A percentile compares a stretch with the other conserved stretches of the same genome.
Conservation (phyloP, 2,329 filamentous ascomycete genomes). For the Amauroascus niger region DNA sequence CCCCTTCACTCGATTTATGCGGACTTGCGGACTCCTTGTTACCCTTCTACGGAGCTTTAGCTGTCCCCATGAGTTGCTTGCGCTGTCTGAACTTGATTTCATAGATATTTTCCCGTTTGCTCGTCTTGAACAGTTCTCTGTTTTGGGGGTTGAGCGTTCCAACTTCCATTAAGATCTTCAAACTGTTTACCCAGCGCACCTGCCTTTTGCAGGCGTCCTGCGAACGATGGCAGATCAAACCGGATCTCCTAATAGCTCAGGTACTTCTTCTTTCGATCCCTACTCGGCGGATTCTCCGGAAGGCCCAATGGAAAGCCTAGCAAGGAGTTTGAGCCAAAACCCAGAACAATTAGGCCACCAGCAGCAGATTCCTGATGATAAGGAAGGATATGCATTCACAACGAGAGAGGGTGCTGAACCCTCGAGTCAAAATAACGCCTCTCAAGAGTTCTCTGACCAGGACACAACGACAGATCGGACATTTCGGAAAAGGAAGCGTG, state of each 20-base stretch:
- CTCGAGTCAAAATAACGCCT: constrained; percentile 3
- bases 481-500: constrained; percentile 14
- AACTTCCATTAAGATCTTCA: background rate
- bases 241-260: constrained; percentile 12
- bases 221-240: constrained; percentile 7
- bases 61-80: background rate
- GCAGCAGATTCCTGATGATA: background rate
- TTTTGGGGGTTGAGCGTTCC: background rate
- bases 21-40: background rate
- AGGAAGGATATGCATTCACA: background rate
- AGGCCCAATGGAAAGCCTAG: constrained; percentile 7
- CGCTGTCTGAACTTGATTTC: background rate
- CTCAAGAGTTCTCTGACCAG: constrained; percentile 1
- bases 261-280: constrained; percentile 19
- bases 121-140: background rate
- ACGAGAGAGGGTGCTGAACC: background rate
- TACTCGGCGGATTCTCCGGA: constrained; percentile 15
- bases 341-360: background rate
- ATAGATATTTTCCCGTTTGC: background rate
- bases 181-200: background rate
- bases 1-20: background rate
- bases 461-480: background rate
- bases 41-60: background rate
- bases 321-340: constrained; percentile 5
- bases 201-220: background rate